Conservation (phyloP, 1,284 basidiomycete species). For the Trametes versicolor region DNA sequence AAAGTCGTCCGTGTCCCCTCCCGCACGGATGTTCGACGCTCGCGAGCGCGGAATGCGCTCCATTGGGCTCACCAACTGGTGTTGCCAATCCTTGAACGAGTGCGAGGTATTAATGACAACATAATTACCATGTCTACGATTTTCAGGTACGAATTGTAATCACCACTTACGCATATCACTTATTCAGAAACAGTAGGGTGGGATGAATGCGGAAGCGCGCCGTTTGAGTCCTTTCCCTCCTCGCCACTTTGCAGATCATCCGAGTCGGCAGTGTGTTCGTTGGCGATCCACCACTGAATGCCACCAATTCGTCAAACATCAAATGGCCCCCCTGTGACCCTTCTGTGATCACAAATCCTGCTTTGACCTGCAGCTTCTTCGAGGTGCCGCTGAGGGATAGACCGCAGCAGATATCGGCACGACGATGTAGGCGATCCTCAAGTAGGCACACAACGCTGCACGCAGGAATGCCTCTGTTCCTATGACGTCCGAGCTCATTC, state of each 20-base stretch:
- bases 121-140: too few relatives aligned
- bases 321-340: conserved; percentile 23
- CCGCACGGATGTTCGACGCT: not conserved
- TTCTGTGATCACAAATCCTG: conserved; percentile 5
- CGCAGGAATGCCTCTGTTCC: conserved; percentile 8
- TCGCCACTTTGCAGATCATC: not conserved
- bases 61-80: too few relatives aligned
- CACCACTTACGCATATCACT: too few relatives aligned
- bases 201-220: too few relatives aligned
- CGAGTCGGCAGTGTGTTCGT: not conserved
- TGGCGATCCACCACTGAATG: too few relatives aligned
- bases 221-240: not conserved
- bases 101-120: too few relatives aligned
- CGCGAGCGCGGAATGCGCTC: not conserved
- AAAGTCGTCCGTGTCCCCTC: not conserved
- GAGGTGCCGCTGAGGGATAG: conserved; percentile 13
- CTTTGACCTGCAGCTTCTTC: conserved; percentile 20
- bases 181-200: too few relatives aligned
- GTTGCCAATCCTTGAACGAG: too few relatives aligned
- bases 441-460: conserved; percentile 11
- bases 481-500: conserved; percentile 15
- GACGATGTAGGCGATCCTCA: conserved; percentile 14
- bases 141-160: too few relatives aligned
- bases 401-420: conserved; percentile 16
- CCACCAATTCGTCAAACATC: not conserved